A percentile compares a stretch with the other conserved stretches of the same genome.
Conservation (phyloP, 345 rosid genomes). For the Trapa incisa region DNA sequence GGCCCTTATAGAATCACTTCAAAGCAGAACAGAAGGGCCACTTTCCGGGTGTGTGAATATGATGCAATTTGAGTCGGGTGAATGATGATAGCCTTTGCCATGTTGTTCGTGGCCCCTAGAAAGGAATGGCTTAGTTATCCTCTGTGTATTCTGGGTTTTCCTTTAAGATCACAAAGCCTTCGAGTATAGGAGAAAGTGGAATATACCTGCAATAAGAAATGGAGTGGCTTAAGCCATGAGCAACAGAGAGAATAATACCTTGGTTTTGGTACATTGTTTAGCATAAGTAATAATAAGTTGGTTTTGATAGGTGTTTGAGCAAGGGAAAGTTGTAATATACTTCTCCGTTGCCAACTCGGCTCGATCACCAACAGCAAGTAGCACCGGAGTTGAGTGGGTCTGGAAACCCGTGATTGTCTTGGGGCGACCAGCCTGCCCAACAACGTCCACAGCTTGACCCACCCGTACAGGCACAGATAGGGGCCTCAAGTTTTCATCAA, state of each 20-base stretch:
- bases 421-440: constrained; percentile 77
- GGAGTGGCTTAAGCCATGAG: too few species aligned
- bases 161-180: constrained; percentile 77
- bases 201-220: constrained; percentile 40
- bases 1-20: too few species aligned
- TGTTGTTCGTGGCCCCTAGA: not conserved
- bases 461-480: constrained; percentile 76
- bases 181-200: constrained; percentile 77
- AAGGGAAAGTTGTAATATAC: constrained; percentile 22
- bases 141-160: constrained; percentile 74
- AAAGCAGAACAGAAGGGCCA: too few species aligned
- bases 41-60: too few species aligned
- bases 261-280: too few species aligned
- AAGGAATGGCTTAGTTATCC: constrained; percentile 22
- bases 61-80: too few species aligned
- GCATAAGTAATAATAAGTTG: too few species aligned
- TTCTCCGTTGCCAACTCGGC: constrained; percentile 92
- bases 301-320: too few species aligned
- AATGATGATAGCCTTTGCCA: not conserved
- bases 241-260: too few species aligned
- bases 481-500: constrained; percentile 72
- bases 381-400: constrained; percentile 89
- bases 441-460: constrained; percentile 95
- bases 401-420: constrained; percentile 94
- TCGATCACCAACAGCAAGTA: constrained; percentile 85